Evolutionary conservation across 148 eudicot species (phyloP).

Genomic region (Beta vulgaris): DNA sequence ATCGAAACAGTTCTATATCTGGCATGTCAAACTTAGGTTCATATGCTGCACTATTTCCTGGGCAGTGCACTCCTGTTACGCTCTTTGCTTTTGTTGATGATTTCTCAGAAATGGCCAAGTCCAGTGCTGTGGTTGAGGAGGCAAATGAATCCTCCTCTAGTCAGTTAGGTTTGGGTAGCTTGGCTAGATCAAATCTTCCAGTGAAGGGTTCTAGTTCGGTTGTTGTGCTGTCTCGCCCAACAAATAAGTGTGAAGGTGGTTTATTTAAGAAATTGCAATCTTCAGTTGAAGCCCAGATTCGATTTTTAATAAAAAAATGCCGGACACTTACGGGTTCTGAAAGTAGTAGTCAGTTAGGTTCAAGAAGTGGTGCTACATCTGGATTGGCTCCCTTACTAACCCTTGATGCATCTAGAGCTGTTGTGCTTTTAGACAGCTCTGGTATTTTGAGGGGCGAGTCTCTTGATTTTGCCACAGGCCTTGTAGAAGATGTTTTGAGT

Average conservation of each 20-base stretch:
- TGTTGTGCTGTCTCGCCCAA: conserved; percentile 78
- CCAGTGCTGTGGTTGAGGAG: conserved; percentile 51
- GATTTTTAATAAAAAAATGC: conserved; percentile 85
- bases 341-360: conserved; percentile 50
- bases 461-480: conserved; percentile 72
- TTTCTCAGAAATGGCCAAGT: conserved; percentile 49
- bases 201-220: conserved; percentile 63
- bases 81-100: conserved; percentile 88
- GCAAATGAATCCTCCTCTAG: conserved; percentile 42
- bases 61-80: conserved; percentile 87
- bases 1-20: conserved; percentile 58
- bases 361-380: conserved; percentile 60
- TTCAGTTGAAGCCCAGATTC: conserved; percentile 83
- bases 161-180: conserved; percentile 46
- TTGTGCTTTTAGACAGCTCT: conserved; percentile 60
- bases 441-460: conserved; percentile 57
- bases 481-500: conserved; percentile 69
- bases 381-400: conserved; percentile 64
- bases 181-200: conserved; percentile 43
- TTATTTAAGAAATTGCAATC: conserved; percentile 69
- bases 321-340: conserved; percentile 69
- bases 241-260: conserved; percentile 65
- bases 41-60: conserved; percentile 71
- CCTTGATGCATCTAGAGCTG: conserved; percentile 87
- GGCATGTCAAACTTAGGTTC: conserved; percentile 68